These are phyloP conservation scores for Podaxis rugospora DNA, from an alignment of 768 basidiomycete genomes.

Conservation along the genomic window DNA sequence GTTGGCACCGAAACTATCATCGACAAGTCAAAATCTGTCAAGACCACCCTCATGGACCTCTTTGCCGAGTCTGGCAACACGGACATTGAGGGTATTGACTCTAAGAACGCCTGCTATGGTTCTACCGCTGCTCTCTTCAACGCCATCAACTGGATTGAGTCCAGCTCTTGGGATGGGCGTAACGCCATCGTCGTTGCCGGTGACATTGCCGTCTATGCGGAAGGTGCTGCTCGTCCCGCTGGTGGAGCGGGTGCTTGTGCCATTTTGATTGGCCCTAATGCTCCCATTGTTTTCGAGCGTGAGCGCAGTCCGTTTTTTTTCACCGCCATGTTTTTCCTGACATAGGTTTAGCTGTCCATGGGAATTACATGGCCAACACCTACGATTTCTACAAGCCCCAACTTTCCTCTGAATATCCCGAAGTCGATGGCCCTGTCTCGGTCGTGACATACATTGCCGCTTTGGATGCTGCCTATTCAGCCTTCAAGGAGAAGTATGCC, in stretches of 20 bases:
- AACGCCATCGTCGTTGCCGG: conserved; percentile 96
- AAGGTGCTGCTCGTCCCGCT: conserved; percentile 90
- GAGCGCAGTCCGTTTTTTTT: conserved; percentile 30
- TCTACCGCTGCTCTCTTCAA: conserved; percentile 99
- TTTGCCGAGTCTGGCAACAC: conserved; percentile 90
- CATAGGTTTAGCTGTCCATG: conserved; percentile 74
- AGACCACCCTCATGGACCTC: conserved; percentile 98
- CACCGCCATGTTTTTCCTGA: conserved; percentile 7
- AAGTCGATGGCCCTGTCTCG: conserved; percentile 95
- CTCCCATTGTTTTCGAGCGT: conserved; percentile 94
- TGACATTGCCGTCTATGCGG: conserved; percentile 97
- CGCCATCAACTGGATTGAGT: conserved; percentile 97
- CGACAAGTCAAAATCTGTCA: conserved; percentile 98
- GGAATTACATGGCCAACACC: conserved; percentile 94
- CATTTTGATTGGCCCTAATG: conserved; percentile 93
- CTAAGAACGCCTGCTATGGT: conserved; percentile 99
- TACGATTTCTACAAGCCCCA: conserved; percentile 99
- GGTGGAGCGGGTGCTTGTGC: conserved; percentile 97
- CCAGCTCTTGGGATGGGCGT: conserved; percentile 93
- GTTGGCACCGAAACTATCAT: conserved; percentile 99
- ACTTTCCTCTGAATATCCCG: conserved; percentile 91
- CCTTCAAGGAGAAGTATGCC: conserved; percentile 79
- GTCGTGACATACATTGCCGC: conserved; percentile 94
- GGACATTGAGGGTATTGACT: conserved; percentile 98
- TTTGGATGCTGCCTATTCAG: conserved; percentile 83